Evolutionary conservation across 192 early-diverging fungal genomes (phyloP).

Genomic region (Backusella liffmaniae): DNA sequence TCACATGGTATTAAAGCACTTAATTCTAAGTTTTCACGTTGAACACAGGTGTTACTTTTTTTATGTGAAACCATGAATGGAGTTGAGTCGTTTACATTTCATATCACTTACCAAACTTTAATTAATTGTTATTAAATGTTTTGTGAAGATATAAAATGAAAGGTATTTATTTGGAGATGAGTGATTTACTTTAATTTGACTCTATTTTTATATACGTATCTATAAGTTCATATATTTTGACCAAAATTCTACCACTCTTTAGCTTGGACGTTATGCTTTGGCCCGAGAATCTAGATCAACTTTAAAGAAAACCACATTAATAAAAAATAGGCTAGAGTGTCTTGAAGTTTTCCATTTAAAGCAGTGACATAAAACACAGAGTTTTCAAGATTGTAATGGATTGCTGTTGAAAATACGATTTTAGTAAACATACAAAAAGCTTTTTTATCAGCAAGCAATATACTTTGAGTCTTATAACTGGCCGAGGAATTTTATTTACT

Average conservation of each 20-base stretch:
- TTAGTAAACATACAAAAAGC: background rate
- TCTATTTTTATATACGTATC: background rate
- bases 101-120: background rate
- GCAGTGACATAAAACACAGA: background rate
- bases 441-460: background rate
- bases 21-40: background rate
- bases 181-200: background rate
- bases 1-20: background rate
- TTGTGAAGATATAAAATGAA: background rate
- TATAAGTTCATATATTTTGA: background rate
- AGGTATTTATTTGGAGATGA: background rate
- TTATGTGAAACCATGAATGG: background rate
- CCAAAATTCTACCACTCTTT: background rate
- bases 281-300: background rate
- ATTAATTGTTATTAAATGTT: background rate
- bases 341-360: background rate
- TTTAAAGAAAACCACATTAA: background rate
- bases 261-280: background rate
- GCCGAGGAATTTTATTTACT: background rate
- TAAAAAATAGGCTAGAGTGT: background rate
- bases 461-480: background rate
- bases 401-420: background rate
- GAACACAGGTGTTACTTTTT: background rate
- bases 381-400: background rate
- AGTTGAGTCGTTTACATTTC: background rate